Percentiles rank a stretch among this genome's conserved stretches.
These are phyloP conservation scores for Myochromella boudieri DNA, from an alignment of 768 basidiomycete species.

Conservation along the genomic window DNA sequence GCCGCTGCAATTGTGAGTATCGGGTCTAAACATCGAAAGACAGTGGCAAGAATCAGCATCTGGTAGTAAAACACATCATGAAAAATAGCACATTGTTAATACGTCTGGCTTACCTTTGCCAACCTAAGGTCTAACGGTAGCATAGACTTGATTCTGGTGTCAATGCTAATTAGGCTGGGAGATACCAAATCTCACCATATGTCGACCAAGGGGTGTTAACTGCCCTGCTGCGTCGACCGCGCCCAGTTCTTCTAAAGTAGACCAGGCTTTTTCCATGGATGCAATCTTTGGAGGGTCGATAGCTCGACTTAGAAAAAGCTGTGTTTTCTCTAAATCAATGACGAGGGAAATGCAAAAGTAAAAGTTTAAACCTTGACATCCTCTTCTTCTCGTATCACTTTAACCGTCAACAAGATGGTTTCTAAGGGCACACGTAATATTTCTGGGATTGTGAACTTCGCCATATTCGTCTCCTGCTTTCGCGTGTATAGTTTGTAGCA, in stretches of 20 bases:
- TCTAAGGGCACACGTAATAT: constrained; percentile 87
- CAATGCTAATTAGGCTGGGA: no score
- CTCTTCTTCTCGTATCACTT: constrained; percentile 72
- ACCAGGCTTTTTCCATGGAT: constrained; percentile 78
- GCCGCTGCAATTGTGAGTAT: constrained; percentile 80
- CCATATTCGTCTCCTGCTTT: constrained; percentile 68
- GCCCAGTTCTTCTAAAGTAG: constrained; percentile 71
- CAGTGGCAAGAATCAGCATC: constrained; percentile 86
- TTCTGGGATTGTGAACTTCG: constrained; percentile 77
- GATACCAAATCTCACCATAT: constrained; percentile 73
- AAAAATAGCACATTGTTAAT: no score
- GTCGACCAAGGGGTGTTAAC: constrained; percentile 79
- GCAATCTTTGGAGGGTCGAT: constrained; percentile 80
- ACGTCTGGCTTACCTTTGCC: constrained; percentile 74
- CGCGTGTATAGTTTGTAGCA: constrained; percentile 90
- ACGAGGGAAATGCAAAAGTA: constrained; percentile 11
- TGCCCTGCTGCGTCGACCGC: constrained; percentile 64
- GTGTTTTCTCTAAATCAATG: neutral
- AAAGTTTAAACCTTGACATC: constrained; percentile 64
- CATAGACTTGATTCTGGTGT: constrained; percentile 69
- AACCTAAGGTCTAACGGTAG: constrained; percentile 88
- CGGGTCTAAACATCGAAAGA: constrained; percentile 83
- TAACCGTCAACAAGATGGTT: constrained; percentile 77
- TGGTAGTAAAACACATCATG: no score
- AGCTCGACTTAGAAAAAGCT: constrained; percentile 70